Percentiles rank a stretch among this genome's conserved stretches.
Conservation (phyloP, 176 grass and related monocot species). For the Paspalum vaginatum region DNA sequence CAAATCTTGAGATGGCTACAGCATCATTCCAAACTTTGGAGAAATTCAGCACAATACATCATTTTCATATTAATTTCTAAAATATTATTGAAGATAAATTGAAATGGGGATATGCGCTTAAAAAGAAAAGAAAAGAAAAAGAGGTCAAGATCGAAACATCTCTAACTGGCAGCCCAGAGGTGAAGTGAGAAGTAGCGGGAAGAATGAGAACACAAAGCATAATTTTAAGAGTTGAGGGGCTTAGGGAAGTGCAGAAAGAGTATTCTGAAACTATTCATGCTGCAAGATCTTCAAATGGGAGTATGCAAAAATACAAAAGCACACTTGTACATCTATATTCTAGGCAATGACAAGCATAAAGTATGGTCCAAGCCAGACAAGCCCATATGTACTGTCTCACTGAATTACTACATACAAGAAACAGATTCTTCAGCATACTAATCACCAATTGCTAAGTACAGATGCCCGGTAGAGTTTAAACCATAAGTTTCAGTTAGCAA, state of each 20-base stretch:
- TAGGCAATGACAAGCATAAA: neutral
- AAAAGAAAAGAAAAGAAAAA: neutral
- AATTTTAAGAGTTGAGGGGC: neutral
- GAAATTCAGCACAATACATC: conserved; percentile 13
- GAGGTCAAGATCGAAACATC: neutral
- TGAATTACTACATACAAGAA: conserved; percentile 15
- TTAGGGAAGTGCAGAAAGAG: neutral
- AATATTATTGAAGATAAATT: neutral
- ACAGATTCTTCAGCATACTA: neutral
- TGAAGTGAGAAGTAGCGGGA: neutral
- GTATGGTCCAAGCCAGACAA: neutral
- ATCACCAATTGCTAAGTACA: neutral
- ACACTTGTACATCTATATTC: conserved; percentile 1
- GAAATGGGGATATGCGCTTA: neutral
- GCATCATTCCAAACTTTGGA: neutral
- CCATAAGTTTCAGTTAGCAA: neutral
- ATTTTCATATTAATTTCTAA: neutral
- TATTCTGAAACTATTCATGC: conserved; percentile 31
- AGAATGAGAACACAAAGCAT: conserved; percentile 6
- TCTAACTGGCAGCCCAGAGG: neutral
- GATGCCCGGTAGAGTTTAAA: neutral
- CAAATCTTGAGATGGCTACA: conserved; percentile 9
- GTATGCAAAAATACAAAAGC: conserved; percentile 10
- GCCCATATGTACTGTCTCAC: conserved; percentile 2
- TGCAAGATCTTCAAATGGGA: neutral